Evolutionary conservation across 257 asterid species (phyloP).

Genomic region (Solanum appendiculatum): DNA sequence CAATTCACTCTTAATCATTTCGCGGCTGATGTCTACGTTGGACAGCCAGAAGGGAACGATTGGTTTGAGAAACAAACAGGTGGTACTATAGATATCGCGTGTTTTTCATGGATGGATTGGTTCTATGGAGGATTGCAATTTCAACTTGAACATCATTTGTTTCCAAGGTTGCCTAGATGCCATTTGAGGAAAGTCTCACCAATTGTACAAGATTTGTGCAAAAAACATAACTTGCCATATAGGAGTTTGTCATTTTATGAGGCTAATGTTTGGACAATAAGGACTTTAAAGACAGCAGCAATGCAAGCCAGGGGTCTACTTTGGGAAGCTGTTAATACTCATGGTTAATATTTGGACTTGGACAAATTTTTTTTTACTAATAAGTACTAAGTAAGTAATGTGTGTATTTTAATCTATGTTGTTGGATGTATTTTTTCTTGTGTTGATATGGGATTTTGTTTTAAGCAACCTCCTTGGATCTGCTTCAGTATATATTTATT

Average conservation of each 20-base stretch:
- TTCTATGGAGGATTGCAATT: slow-evolving; percentile 81
- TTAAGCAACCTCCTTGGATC: background rate
- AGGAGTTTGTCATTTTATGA: slow-evolving; percentile 50
- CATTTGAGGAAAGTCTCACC: slow-evolving; percentile 73
- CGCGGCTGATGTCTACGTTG: slow-evolving; percentile 64
- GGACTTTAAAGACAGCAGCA: slow-evolving; percentile 64
- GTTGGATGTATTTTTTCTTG: background rate
- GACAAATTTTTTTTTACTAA: background rate
- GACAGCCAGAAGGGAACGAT: slow-evolving; percentile 64
- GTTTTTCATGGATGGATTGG: slow-evolving; percentile 77
- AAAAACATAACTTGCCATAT: slow-evolving; percentile 74
- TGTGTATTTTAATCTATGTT: background rate
- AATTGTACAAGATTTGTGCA: slow-evolving; percentile 55
- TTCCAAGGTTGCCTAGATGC: slow-evolving; percentile 87
- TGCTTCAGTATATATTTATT: background rate
- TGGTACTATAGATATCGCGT: slow-evolving; percentile 70
- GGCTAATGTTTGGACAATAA: slow-evolving; percentile 58
- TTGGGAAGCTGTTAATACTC: slow-evolving; percentile 92
- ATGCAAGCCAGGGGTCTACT: slow-evolving; percentile 65
- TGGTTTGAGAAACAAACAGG: slow-evolving; percentile 87
- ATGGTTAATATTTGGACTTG: slow-evolving; percentile 35
- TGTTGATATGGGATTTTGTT: background rate
- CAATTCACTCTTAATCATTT: slow-evolving; percentile 84
- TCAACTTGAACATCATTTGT: slow-evolving; percentile 87
- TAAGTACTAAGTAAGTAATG: background rate